A percentile compares a stretch with the other conserved stretches of the same genome.
These are phyloP conservation scores for Saccharomycopsis oosterbeekiorum DNA, from an alignment of 805 yeast species.

Conservation along the genomic window DNA sequence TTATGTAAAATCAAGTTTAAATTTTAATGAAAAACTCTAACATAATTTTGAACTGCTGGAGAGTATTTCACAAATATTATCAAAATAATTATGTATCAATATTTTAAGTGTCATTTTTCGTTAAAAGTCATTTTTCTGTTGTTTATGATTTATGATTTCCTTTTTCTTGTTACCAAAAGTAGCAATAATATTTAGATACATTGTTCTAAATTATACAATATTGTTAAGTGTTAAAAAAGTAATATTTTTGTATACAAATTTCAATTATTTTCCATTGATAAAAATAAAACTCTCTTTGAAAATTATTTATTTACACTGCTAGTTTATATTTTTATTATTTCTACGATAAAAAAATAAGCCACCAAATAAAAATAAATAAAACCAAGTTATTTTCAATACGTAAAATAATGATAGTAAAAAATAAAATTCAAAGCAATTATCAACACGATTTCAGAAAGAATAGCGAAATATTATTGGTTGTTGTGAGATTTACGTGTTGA, in stretches of 20 bases:
- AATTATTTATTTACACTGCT: neutral
- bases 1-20: constrained; percentile 30
- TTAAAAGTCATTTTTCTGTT: neutral
- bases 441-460: neutral
- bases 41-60: neutral
- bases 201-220: too few species aligned
- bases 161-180: neutral
- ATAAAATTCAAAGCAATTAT: neutral
- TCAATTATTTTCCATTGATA: too few species aligned
- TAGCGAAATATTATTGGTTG: neutral
- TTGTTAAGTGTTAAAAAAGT: too few species aligned
- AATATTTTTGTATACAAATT: too few species aligned
- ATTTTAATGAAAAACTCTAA: constrained; percentile 2
- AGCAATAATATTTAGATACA: neutral
- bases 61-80: neutral
- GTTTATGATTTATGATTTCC: neutral
- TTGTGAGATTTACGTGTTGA: neutral
- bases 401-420: too few species aligned
- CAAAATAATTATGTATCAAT: neutral
- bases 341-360: neutral
- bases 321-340: neutral
- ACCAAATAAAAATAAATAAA: neutral
- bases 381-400: too few species aligned
- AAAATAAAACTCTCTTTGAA: neutral
- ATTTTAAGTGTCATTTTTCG: neutral